Evolutionary conservation across 305 asterid species (phyloP).

Genomic region (Fraxinus baroniana): DNA sequence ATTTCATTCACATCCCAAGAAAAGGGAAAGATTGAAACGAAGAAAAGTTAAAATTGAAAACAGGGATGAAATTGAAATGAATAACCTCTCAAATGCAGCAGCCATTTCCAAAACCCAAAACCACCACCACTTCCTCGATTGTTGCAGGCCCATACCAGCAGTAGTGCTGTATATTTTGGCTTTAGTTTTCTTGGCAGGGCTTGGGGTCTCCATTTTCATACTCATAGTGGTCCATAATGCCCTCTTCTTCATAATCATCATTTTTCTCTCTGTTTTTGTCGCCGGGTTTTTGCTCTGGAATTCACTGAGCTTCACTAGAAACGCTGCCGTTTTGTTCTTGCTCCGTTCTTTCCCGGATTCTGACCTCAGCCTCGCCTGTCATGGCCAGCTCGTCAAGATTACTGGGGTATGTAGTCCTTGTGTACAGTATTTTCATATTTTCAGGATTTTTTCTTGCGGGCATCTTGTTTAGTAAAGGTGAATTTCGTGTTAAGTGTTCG

Average conservation of each 20-base stretch:
- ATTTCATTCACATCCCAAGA: neutral
- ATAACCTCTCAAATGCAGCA: conserved; percentile 30
- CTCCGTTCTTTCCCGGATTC: conserved; percentile 39
- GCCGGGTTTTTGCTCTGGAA: conserved; percentile 43
- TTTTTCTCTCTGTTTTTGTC: conserved; percentile 26
- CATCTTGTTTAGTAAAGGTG: neutral
- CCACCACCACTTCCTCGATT: conserved; percentile 7
- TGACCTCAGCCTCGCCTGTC: conserved; percentile 34
- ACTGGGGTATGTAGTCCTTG: conserved; percentile 34
- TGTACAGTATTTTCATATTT: neutral
- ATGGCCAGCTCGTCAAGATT: conserved; percentile 45
- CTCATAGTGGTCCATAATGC: conserved; percentile 38
- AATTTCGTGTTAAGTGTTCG: neutral
- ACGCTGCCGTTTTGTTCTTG: conserved; percentile 28
- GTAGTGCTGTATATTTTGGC: conserved; percentile 29
- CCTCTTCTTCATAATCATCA: conserved; percentile 27
- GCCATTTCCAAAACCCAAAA: conserved; percentile 7
- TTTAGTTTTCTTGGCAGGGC: conserved; percentile 33
- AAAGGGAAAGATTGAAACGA: neutral
- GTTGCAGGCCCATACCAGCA: conserved; percentile 32
- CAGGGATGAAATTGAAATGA: conserved; percentile 29
- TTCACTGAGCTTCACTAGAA: conserved; percentile 17
- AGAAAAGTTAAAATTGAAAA: neutral
- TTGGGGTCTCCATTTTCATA: conserved; percentile 38
- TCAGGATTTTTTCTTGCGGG: neutral